These are phyloP conservation scores for Naganishia friedmannii DNA, from an alignment of 768 basidiomycete genomes.

Conservation along the genomic window DNA sequence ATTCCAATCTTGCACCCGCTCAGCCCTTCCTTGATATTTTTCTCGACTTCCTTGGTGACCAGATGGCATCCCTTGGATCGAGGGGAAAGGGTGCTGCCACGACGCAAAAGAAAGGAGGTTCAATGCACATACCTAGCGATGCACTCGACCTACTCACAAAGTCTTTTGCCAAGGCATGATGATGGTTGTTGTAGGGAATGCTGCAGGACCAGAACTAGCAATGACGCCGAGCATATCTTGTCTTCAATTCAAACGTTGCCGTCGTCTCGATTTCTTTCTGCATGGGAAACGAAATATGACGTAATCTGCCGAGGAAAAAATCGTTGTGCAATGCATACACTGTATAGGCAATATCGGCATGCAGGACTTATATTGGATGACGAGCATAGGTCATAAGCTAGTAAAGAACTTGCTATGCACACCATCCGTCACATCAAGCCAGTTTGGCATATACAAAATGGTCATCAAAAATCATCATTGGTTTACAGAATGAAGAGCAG, in stretches of 20 bases:
- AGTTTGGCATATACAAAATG: neutral
- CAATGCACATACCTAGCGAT: neutral
- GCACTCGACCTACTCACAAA: constrained; percentile 55
- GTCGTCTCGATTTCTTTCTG: neutral
- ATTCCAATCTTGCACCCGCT: constrained; percentile 75
- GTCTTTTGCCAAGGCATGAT: constrained; percentile 87
- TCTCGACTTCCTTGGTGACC: constrained; percentile 70
- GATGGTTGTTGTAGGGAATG: neutral
- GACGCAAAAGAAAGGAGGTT: neutral
- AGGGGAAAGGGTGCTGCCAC: constrained; percentile 45
- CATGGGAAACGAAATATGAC: neutral
- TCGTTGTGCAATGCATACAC: neutral
- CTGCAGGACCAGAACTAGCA: too few relatives aligned
- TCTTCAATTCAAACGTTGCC: too few relatives aligned
- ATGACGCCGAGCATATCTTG: too few relatives aligned
- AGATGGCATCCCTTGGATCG: constrained; percentile 64
- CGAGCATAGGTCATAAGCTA: neutral
- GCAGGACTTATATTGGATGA: too few relatives aligned
- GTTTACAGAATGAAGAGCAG: neutral
- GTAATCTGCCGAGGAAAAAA: neutral
- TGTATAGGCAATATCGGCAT: too few relatives aligned
- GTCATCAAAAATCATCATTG: constrained; percentile 19
- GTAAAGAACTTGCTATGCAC: neutral
- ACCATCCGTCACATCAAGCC: too few relatives aligned
- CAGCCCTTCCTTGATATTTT: constrained; percentile 68